These are phyloP conservation scores for Trichoderma breve DNA, from an alignment of 2,329 filamentous ascomycete genomes.

Conservation along the genomic window DNA sequence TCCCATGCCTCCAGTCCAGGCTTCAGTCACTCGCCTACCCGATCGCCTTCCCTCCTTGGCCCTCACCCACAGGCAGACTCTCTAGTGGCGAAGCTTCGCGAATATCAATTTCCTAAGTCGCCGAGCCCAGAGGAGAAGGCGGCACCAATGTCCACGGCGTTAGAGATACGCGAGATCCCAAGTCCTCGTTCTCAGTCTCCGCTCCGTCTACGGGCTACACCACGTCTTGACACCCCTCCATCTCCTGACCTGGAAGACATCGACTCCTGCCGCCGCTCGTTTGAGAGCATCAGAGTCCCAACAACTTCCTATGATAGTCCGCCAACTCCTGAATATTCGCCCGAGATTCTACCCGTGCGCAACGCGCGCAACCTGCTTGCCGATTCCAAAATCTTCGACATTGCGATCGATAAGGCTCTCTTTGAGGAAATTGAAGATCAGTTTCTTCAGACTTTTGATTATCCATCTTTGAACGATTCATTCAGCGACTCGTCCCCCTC, in stretches of 20 bases:
- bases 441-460: constrained; percentile 28
- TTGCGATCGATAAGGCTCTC: constrained; percentile 28
- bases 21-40: constrained; percentile 25
- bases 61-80: constrained; percentile 25
- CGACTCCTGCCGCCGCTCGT: not conserved
- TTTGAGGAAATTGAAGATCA: constrained; percentile 30
- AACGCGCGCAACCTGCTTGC: constrained; percentile 28
- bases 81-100: constrained; percentile 33
- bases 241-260: constrained; percentile 32
- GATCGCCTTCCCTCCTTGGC: constrained; percentile 29
- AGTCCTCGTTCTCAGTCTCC: constrained; percentile 30
- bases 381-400: constrained; percentile 31
- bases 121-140: constrained; percentile 30
- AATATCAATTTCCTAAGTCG: constrained; percentile 40
- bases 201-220: constrained; percentile 24
- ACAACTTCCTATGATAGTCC: constrained; percentile 23
- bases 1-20: constrained; percentile 19
- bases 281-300: constrained; percentile 23
- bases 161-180: constrained; percentile 27
- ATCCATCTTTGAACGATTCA: constrained; percentile 28
- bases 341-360: constrained; percentile 29
- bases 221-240: constrained; percentile 34
- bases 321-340: constrained; percentile 35
- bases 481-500: constrained; percentile 35
- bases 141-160: constrained; percentile 27